Evolutionary conservation across 2,329 filamentous ascomycete genomes (phyloP).

Genomic region (Aspergillus sp.): DNA sequence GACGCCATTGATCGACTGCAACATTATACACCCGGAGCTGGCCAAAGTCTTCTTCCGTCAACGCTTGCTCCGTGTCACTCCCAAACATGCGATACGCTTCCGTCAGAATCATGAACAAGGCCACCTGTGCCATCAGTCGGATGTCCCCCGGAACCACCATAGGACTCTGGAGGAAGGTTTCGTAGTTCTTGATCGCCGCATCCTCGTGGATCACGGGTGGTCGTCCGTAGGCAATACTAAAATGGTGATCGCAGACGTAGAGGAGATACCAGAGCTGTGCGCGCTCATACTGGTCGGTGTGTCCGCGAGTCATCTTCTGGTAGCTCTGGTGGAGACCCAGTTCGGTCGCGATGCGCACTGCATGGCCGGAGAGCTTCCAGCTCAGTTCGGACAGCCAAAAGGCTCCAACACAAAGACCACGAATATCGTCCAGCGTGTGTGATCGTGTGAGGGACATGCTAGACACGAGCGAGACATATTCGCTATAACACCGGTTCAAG

Average conservation of each 20-base stretch:
- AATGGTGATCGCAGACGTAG: conserved; percentile 65
- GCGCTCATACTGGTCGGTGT: conserved; percentile 51
- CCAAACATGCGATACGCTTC: conserved; percentile 57
- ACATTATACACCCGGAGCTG: conserved; percentile 48
- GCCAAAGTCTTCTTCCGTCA: conserved; percentile 51
- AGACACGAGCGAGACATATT: conserved; percentile 57
- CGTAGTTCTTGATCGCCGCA: conserved; percentile 55
- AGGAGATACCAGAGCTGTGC: conserved; percentile 61
- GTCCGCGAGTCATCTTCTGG: conserved; percentile 48
- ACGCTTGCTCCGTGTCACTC: conserved; percentile 51
- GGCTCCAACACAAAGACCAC: conserved; percentile 58
- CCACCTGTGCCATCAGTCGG: conserved; percentile 57
- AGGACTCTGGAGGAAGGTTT: conserved; percentile 53
- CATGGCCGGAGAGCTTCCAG: conserved; percentile 60
- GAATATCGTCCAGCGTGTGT: conserved; percentile 57
- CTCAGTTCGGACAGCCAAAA: conserved; percentile 64
- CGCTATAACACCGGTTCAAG: conserved; percentile 55
- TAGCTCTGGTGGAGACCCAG: conserved; percentile 56
- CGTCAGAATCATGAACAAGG: conserved; percentile 58
- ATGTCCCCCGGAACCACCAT: conserved; percentile 55
- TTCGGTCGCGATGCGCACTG: conserved; percentile 58
- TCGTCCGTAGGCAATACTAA: conserved; percentile 60
- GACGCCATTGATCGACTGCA: conserved; percentile 53
- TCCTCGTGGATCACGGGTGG: conserved; percentile 60
- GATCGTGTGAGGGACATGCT: conserved; percentile 58